Evolutionary conservation across 768 basidiomycete species (phyloP), one percentile per base, ranked within the genome.

Genomic region (Lepiota venenata): DNA sequence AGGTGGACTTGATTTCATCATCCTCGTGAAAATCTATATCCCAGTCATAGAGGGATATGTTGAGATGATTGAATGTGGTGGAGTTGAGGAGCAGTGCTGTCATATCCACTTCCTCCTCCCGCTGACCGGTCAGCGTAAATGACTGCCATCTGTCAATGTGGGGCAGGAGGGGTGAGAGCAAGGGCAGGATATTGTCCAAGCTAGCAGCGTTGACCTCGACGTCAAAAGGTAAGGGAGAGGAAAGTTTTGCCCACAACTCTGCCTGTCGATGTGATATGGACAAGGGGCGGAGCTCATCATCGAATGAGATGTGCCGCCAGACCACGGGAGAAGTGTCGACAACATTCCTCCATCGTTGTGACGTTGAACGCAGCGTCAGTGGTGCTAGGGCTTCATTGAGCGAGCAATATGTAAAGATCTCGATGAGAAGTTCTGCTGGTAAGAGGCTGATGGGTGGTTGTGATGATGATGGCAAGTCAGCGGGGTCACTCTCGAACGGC

Each of bases 141-240:
- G 73, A 70, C 39, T 75, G 70, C 85, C 87, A 89, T 38, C 88
- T 80, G 54, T 71, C 63, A 40, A 88, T 62, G 25, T 77, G 69
- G 9, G 78, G 71, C 0, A 90, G 69, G 35, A 89, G 71, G 4
- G 83, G 84, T 0, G 85, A 83, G 32, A 90, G 70, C 55, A 89
- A 73, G 8, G 87, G 78, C 3, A 89, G 73, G 32, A 88, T 70
- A 52, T 69, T 69, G 54, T 86, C 80, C 22, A 74, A 66, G 52
- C 76, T 71, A 18, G 68, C 52, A 16, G 83, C 66, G 14, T 76
- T 66, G 52, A 89, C 62, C 36, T 81, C 71, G 47, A 89, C 70
- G 56, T 79, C 74, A 60, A 87, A 78, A 0, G 73, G 71, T 36
- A 87, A 74, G 0, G 81, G 80, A 4, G 66, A 58, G 3, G 85